phyloP scores from a whole-genome alignment of 2,329 filamentous ascomycete species.

The Colletotrichum sublineola region DNA sequence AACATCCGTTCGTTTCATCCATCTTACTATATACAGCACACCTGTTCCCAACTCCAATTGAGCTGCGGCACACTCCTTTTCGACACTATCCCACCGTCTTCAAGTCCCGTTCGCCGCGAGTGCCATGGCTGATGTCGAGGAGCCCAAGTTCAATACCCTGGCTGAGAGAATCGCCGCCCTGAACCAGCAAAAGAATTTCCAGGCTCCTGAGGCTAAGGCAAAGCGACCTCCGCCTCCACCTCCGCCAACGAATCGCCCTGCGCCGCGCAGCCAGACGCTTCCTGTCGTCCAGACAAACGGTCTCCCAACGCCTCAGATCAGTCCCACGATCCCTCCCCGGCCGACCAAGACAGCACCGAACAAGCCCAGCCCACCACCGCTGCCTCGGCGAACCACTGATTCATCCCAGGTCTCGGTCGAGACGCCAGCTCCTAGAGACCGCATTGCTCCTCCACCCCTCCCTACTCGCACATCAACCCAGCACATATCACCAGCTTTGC shows the following conservation, averaged over 20 bases:
- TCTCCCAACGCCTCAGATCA: slow-evolving; percentile 45
- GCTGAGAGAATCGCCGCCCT: slow-evolving; percentile 74
- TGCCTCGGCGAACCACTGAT: slow-evolving; percentile 55
- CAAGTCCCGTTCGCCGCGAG: slow-evolving; percentile 1
- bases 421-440: slow-evolving; percentile 46
- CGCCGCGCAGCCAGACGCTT: slow-evolving; percentile 53
- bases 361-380: slow-evolving; percentile 52
- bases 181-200: slow-evolving; percentile 72
- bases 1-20: slow-evolving; percentile 11
- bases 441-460: slow-evolving; percentile 53
- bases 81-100: neutral
- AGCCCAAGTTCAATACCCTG: slow-evolving; percentile 72
- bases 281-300: slow-evolving; percentile 50
- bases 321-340: slow-evolving; percentile 57
- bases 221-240: slow-evolving; percentile 62
- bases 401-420: slow-evolving; percentile 41
- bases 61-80: slow-evolving; percentile 10
- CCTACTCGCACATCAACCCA: slow-evolving; percentile 55
- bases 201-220: slow-evolving; percentile 50
- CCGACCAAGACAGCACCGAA: slow-evolving; percentile 46
- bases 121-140: slow-evolving; percentile 71
- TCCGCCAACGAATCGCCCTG: slow-evolving; percentile 58
- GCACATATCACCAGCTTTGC: slow-evolving; percentile 61
- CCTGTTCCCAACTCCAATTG: slow-evolving; percentile 17
- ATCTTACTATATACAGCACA: slow-evolving; percentile 29